Conservation (phyloP, 225 moss, liverwort and hornwort species). For the Neckera pumila region DNA sequence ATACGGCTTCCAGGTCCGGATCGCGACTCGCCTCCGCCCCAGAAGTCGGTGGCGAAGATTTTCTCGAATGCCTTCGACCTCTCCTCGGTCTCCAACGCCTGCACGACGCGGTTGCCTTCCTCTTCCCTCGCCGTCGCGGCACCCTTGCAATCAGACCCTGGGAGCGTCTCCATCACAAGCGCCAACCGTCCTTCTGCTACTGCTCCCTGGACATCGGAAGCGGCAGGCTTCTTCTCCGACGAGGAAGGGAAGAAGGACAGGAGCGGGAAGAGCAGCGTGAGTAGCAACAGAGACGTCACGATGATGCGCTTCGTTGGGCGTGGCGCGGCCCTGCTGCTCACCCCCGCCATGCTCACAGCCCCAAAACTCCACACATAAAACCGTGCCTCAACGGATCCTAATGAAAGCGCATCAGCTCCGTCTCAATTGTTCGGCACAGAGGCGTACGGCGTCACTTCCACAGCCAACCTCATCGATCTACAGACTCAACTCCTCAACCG, state of each 20-base stretch:
- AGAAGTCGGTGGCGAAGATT: slow-evolving; percentile 43
- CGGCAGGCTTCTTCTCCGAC: neutral
- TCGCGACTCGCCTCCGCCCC: slow-evolving; percentile 65
- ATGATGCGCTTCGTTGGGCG: neutral
- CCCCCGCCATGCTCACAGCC: neutral
- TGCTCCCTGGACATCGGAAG: neutral
- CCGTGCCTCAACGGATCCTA: neutral
- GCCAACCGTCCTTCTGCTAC: neutral
- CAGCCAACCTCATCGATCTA: neutral
- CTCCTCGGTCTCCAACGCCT: slow-evolving; percentile 38
- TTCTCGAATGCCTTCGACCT: slow-evolving; percentile 43
- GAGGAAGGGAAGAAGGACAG: neutral
- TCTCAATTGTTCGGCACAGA: neutral
- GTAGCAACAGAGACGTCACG: neutral
- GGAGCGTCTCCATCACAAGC: neutral
- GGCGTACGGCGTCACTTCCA: neutral
- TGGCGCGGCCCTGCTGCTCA: neutral
- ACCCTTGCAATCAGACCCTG: neutral
- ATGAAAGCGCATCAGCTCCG: neutral
- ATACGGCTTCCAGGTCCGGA: slow-evolving; percentile 60
- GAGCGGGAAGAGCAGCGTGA: slow-evolving; percentile 1
- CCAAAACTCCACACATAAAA: neutral
- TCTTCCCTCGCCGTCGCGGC: neutral
- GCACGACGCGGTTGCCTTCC: slow-evolving; percentile 17
- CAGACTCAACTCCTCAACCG: too few relatives aligned